Conservation (phyloP, 768 basidiomycete species). For the Crucibulum laeve region DNA sequence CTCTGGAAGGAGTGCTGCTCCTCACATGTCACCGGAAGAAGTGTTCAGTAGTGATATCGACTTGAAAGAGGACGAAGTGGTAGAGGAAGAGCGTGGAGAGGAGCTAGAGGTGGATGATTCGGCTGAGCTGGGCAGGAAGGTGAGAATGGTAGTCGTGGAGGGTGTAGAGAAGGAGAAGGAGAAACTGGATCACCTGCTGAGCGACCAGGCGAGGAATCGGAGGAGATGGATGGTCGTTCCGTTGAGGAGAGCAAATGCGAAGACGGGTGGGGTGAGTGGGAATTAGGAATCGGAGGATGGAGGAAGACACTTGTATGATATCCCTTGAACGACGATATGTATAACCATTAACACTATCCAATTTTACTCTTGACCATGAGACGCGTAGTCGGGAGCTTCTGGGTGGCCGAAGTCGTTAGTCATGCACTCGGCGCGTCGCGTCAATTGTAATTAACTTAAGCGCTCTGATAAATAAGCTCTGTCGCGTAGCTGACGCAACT, state of each 20-base stretch:
- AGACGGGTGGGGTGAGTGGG: slow-evolving; percentile 18
- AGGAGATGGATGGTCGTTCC: slow-evolving; percentile 34
- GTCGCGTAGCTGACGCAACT: too few relatives aligned
- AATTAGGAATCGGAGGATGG: too few relatives aligned
- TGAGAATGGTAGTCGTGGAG: slow-evolving; percentile 49
- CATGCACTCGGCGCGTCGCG: too few relatives aligned
- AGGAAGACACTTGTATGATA: too few relatives aligned
- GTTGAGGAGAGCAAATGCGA: slow-evolving; percentile 32
- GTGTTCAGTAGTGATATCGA: slow-evolving; percentile 69
- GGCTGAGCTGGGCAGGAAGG: slow-evolving; percentile 45
- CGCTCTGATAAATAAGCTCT: too few relatives aligned
- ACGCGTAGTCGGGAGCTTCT: too few relatives aligned
- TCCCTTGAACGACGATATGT: too few relatives aligned
- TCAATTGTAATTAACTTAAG: too few relatives aligned
- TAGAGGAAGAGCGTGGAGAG: slow-evolving; percentile 75
- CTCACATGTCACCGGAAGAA: slow-evolving; percentile 56
- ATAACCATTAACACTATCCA: too few relatives aligned
- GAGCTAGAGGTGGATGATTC: slow-evolving; percentile 80
- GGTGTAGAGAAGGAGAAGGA: slow-evolving; percentile 31
- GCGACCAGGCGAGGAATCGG: slow-evolving; percentile 27
- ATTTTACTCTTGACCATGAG: too few relatives aligned
- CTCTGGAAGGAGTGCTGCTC: slow-evolving; percentile 27
- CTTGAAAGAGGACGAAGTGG: slow-evolving; percentile 69
- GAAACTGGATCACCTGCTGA: slow-evolving; percentile 18
- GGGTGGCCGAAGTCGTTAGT: too few relatives aligned